phyloP scores from a whole-genome alignment of 2,329 filamentous ascomycete genomes.

The Rugonectria rugulosa region DNA sequence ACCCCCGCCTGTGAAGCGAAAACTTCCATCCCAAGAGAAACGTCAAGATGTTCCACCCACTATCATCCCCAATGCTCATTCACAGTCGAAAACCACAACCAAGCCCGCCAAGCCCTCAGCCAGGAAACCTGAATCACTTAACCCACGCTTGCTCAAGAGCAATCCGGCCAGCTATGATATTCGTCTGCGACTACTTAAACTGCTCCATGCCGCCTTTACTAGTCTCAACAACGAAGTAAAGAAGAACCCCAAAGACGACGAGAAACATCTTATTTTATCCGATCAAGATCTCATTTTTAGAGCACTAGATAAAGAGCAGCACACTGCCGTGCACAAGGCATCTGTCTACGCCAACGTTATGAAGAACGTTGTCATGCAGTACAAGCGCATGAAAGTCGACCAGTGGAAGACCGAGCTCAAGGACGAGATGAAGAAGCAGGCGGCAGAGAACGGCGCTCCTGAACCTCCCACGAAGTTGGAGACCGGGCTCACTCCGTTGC shows the following conservation, averaged over 20 bases:
- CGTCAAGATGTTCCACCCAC: slow-evolving; percentile 12
- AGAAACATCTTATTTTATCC: slow-evolving; percentile 62
- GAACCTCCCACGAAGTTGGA: slow-evolving; percentile 61
- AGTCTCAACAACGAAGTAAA: slow-evolving; percentile 71
- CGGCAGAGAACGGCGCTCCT: slow-evolving; percentile 41
- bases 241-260: slow-evolving; percentile 57
- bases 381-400: slow-evolving; percentile 76
- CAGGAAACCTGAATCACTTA: slow-evolving; percentile 62
- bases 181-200: slow-evolving; percentile 64
- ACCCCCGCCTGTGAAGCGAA: slow-evolving; percentile 44
- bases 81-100: slow-evolving; percentile 20
- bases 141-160: slow-evolving; percentile 69
- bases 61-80: slow-evolving; percentile 23
- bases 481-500: slow-evolving; percentile 71
- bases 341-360: slow-evolving; percentile 84
- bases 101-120: slow-evolving; percentile 29
- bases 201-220: slow-evolving; percentile 71
- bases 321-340: slow-evolving; percentile 70
- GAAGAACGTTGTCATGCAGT: slow-evolving; percentile 78
- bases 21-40: slow-evolving; percentile 17
- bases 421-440: slow-evolving; percentile 42
- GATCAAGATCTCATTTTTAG: slow-evolving; percentile 73
- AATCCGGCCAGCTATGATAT: slow-evolving; percentile 65
- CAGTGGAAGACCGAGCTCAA: slow-evolving; percentile 74
- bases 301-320: slow-evolving; percentile 81